A percentile compares a stretch with the other conserved stretches of the same genome.
Evolutionary conservation across 352 stramenopile genomes (phyloP).

Genomic region (Phytophthora pisi): DNA sequence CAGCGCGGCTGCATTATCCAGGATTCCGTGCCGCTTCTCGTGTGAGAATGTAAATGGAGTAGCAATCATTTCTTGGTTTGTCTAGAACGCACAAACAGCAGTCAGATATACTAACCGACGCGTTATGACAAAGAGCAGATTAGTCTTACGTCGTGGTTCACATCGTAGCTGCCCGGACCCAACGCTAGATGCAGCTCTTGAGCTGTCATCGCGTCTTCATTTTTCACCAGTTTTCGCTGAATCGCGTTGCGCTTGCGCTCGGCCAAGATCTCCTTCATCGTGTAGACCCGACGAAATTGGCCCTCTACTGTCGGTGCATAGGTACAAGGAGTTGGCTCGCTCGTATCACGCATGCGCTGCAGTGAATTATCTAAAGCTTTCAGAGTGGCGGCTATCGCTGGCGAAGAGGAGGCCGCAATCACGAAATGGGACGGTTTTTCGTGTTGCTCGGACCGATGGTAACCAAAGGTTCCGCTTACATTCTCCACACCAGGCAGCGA

Average conservation of each 20-base stretch:
- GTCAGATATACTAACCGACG: not conserved
- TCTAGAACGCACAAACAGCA: constrained; percentile 24
- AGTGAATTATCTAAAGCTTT: constrained; percentile 32
- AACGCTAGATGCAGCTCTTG: constrained; percentile 42
- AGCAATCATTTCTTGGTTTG: constrained; percentile 49
- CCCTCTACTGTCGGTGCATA: constrained; percentile 50
- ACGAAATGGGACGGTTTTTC: constrained; percentile 18
- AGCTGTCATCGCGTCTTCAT: constrained; percentile 19
- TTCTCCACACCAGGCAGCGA: not conserved
- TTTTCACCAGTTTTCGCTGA: constrained; percentile 16
- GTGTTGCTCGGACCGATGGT: constrained; percentile 21
- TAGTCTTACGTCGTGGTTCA: constrained; percentile 46
- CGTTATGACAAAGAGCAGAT: not conserved
- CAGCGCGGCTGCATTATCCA: constrained; percentile 39
- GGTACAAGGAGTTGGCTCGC: constrained; percentile 16
- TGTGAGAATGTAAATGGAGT: constrained; percentile 57
- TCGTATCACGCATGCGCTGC: constrained; percentile 13
- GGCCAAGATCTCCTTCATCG: constrained; percentile 40
- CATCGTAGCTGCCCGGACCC: constrained; percentile 60
- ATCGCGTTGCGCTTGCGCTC: constrained; percentile 20
- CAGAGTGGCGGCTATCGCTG: constrained; percentile 21
- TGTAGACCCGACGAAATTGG: constrained; percentile 56
- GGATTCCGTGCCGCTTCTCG: constrained; percentile 49
- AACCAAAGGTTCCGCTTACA: constrained; percentile 44
- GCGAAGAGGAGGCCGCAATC: constrained; percentile 9